Base-by-base conservation (phyloP, 1,139 yeast species). In the Eremothecium sinecaudum region DNA sequence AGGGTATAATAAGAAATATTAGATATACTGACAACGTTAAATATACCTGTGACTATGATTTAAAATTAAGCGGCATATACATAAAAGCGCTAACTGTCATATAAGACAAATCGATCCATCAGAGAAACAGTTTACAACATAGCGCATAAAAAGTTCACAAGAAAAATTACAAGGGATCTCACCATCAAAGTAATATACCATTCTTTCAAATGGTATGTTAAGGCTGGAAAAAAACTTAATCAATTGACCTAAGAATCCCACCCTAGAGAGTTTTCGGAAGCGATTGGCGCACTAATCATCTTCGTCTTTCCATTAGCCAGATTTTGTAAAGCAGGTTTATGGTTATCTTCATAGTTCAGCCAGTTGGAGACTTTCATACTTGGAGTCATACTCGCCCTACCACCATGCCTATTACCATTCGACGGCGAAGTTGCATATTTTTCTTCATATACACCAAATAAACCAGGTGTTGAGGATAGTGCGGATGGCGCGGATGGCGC, bases 261-360 rank as follows among this genome's bases (percentile, higher is more conserved):
- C 24, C 73, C 73, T 29, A 68, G 51, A 5, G 73, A 67, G 43
- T 66, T 68, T 43, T 66, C 65, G 11, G 67, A 55, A 21, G 69
- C 68, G 32, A 67, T 67, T 17, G 74, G 74, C 33, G 62, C 62
- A 2, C 71, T 65, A 28, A 68, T 67, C 27, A 56, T 58, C 4
- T 43, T 40, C 27, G 40, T 27, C 17, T 17, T 27, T 5, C 30
- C 30, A 15, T 27, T 27, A 14, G 17, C 30, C 4, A 16, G 28
- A 18, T 9, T 11, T n/a, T 41, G 42, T 19, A 41, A 42, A 22
- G 40, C 33, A 15, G 33, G 28, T 29, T 42, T 35, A 20, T 39
- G 45, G 24, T 42, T 41, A 26, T 44, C 39, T 38, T 47, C 48
- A 28, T 47, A 43, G 26, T 50, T 48, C 49, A 52, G 46, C 58